Evolutionary conservation across 345 rosid species (phyloP), one percentile per base, ranked within the genome.

Genomic region (Lepidium aucheri): DNA sequence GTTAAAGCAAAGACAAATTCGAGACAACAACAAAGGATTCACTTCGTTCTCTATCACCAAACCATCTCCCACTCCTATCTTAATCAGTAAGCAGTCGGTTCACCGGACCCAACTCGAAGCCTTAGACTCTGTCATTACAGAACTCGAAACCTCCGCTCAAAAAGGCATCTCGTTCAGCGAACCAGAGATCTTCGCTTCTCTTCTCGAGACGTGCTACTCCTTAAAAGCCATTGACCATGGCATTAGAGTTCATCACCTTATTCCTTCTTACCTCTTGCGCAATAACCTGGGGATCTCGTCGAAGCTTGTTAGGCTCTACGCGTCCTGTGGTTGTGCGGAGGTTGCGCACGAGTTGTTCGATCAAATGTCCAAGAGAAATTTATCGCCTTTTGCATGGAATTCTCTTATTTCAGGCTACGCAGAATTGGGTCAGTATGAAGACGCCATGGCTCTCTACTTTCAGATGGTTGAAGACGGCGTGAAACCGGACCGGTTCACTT

Each of bases 401-500:
- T 89, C 98, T 47, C 86, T 89, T 26, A 83, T 92, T 43, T 84
- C 95, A 0, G 96, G 96, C 15, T 89, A 92, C 46, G 76, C 85
- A 4, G 87, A 83, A 64, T 49, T 67, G 66, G 91, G 89, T 54
- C 77, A 74, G 44, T 79, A 81, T 44, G 96, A 87, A 70, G 95
- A 89, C 32, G 95, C 96, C 30, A 68, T 92, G 78, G 93, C 96
- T 51, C 77, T 89, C 5, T 89, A 89, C 61, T 92, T 92, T 56
- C 96, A 92, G 57, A 92, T 92, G 98, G 86, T 73, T 60, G 98
- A 92, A 74, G 95, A 87, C 2, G 86, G 85, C 5, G 85, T 85
- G 2, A 79, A 81, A 72, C 95, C 96, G 1, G 98, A 89, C 71
- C 77, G 65, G 39, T 84, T 84, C 67, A 89, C 96, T 5, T 89